phyloP scores from a whole-genome alignment of 768 basidiomycete species.

The Suillus discolor region DNA sequence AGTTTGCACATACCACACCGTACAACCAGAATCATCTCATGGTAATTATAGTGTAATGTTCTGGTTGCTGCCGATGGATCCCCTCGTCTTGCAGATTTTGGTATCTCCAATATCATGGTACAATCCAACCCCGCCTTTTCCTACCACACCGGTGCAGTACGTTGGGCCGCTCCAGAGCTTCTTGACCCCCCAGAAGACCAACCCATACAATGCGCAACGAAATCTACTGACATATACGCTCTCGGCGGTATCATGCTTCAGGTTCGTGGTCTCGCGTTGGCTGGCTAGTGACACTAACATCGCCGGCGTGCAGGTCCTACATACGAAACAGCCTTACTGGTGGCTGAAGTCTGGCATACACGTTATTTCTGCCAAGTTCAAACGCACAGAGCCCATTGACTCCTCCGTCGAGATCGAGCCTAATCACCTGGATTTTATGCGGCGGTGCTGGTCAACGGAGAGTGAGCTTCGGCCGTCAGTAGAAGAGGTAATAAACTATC shows the following conservation, averaged over 20 bases:
- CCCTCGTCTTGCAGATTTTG: slow-evolving; percentile 38
- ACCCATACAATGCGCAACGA: slow-evolving; percentile 11
- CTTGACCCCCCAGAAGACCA: background rate
- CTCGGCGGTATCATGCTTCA: slow-evolving; percentile 25
- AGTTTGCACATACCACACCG: background rate
- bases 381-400: slow-evolving; percentile 14
- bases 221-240: slow-evolving; percentile 22
- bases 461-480: background rate
- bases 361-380: slow-evolving; percentile 23
- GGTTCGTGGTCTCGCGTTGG: slow-evolving; percentile 9
- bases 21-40: background rate
- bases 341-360: slow-evolving; percentile 25
- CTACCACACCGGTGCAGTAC: slow-evolving; percentile 19
- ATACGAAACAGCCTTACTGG: slow-evolving; percentile 24
- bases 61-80: slow-evolving; percentile 11
- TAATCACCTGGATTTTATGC: slow-evolving; percentile 23
- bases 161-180: slow-evolving; percentile 23
- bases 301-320: slow-evolving; percentile 26
- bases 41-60: slow-evolving; percentile 10
- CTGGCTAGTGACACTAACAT: background rate
- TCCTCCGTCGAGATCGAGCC: slow-evolving; percentile 7
- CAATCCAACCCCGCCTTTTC: slow-evolving; percentile 33
- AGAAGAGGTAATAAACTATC: background rate
- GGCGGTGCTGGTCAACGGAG: slow-evolving; percentile 30
- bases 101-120: slow-evolving; percentile 41